These are phyloP conservation scores for Pneumocystis oryctolagi DNA, from an alignment of 1,139 yeast species.

Conservation along the genomic window DNA sequence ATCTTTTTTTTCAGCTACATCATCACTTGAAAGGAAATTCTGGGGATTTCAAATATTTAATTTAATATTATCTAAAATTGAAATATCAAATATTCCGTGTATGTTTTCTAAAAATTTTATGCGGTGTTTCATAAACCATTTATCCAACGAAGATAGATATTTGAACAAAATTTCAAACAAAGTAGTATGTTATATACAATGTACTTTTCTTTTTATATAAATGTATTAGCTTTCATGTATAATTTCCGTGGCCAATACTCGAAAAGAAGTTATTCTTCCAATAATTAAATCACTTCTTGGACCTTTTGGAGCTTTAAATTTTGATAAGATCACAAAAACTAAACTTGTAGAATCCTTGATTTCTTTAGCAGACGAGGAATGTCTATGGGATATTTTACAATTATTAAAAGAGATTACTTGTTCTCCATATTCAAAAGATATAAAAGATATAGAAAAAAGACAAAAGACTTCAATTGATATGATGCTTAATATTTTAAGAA, in stretches of 20 bases:
- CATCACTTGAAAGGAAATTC: conserved; percentile 76
- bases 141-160: conserved; percentile 49
- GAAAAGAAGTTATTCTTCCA: conserved; percentile 34
- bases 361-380: conserved; percentile 18
- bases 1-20: conserved; percentile 53
- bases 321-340: conserved; percentile 65
- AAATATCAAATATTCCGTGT: conserved; percentile 24
- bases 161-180: conserved; percentile 51
- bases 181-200: conserved; percentile 1
- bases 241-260: conserved; percentile 26
- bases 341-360: conserved; percentile 45
- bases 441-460: conserved; percentile 33
- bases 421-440: conserved; percentile 20
- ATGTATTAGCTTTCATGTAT: conserved; percentile 31
- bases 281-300: conserved; percentile 39
- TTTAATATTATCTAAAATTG: conserved; percentile 31
- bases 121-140: conserved; percentile 65
- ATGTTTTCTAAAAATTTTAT: conserved; percentile 58
- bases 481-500: conserved; percentile 33
- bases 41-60: conserved; percentile 70
- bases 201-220: not conserved
- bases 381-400: conserved; percentile 26
- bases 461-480: conserved; percentile 59
- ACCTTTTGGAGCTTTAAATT: conserved; percentile 45
- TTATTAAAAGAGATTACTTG: conserved; percentile 18